Evolutionary conservation across 2,329 filamentous ascomycete genomes (phyloP).

Genomic region (Clarireedia monteithiana): DNA sequence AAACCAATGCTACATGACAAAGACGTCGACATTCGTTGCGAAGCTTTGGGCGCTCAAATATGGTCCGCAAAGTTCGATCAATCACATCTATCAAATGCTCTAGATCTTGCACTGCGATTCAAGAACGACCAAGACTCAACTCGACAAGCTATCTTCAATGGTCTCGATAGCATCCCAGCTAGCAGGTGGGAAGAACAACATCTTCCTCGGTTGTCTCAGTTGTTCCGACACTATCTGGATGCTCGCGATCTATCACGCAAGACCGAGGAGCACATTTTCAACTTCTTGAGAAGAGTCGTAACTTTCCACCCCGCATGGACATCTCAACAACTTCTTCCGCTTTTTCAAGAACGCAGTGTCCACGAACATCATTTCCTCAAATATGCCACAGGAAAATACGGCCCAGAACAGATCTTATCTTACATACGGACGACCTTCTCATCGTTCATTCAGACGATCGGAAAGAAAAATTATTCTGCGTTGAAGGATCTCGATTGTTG

Average conservation of each 20-base stretch:
- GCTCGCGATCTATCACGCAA: neutral
- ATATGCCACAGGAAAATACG: no score
- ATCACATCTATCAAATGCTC: neutral
- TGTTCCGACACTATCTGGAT: neutral
- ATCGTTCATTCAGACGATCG: no score
- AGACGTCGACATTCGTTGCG: neutral
- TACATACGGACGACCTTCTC: no score
- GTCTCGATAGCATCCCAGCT: neutral
- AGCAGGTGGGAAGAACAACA: neutral
- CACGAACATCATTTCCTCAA: no score
- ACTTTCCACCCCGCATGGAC: neutral
- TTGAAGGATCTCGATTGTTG: no score
- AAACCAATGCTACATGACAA: neutral
- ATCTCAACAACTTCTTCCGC: no score
- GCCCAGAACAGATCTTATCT: no score
- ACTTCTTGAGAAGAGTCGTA: neutral
- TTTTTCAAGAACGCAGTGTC: no score
- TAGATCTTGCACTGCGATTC: neutral
- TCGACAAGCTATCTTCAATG: neutral
- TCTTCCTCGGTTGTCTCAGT: neutral
- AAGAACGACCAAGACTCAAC: neutral
- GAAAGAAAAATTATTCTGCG: no score
- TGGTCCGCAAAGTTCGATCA: neutral
- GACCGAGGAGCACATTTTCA: neutral
- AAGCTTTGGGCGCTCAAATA: neutral